Evolutionary conservation across 768 basidiomycete species (phyloP).

Genomic region (Porpolomopsis calyptriformis): DNA sequence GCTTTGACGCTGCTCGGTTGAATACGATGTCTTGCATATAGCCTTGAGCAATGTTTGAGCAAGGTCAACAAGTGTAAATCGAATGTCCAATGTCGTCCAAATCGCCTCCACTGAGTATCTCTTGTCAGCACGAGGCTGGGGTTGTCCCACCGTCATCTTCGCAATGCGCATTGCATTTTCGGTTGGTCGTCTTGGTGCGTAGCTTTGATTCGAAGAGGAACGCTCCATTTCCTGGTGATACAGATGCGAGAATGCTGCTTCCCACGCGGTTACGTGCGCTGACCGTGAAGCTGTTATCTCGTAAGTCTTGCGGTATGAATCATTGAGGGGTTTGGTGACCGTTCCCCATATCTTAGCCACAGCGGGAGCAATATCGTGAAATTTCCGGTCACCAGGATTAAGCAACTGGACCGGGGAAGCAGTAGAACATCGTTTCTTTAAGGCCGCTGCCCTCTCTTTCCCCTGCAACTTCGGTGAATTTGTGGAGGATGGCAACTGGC

Average conservation of each 20-base stretch:
- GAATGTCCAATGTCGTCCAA: slow-evolving; percentile 42
- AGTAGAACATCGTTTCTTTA: slow-evolving; percentile 14
- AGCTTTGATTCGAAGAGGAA: slow-evolving; percentile 21
- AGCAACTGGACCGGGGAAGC: slow-evolving; percentile 14
- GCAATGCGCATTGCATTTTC: slow-evolving; percentile 44
- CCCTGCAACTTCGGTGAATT: slow-evolving; percentile 4
- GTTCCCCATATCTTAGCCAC: slow-evolving; percentile 31
- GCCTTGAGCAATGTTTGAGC: slow-evolving; percentile 31
- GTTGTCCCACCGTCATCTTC: slow-evolving; percentile 42
- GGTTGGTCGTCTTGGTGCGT: slow-evolving; percentile 31
- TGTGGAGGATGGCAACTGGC: slow-evolving; percentile 5
- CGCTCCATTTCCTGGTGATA: slow-evolving; percentile 36
- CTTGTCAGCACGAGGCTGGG: slow-evolving; percentile 46
- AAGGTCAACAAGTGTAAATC: slow-evolving; percentile 40
- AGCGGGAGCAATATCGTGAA: slow-evolving; percentile 17
- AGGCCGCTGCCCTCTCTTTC: too few species aligned
- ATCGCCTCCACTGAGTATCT: slow-evolving; percentile 54
- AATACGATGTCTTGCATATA: slow-evolving; percentile 15
- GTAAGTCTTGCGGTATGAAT: slow-evolving; percentile 29
- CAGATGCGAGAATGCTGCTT: slow-evolving; percentile 45
- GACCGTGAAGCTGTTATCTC: slow-evolving; percentile 37
- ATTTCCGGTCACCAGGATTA: slow-evolving; percentile 13
- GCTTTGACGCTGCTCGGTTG: slow-evolving; percentile 20
- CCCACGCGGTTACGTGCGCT: slow-evolving; percentile 50
- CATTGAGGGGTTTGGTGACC: slow-evolving; percentile 24